Evolutionary conservation across 208 protist species (phyloP).

Genomic region (Leishmania guyanensis): DNA sequence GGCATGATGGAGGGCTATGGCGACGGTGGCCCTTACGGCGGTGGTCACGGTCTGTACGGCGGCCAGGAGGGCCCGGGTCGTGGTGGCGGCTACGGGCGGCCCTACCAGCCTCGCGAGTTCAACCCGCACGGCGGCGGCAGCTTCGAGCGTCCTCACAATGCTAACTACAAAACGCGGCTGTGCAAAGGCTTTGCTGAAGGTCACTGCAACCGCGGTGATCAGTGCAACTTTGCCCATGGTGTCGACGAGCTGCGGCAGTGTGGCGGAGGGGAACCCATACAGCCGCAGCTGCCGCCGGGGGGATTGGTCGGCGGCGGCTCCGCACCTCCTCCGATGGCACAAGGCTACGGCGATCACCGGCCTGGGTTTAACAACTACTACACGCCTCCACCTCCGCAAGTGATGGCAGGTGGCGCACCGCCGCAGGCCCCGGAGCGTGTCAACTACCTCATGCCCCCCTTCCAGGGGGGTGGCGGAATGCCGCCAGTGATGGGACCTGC

Average conservation of each 20-base stretch:
- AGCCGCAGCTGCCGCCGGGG: background rate
- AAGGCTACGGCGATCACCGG: slow-evolving; percentile 9
- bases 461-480: slow-evolving; percentile 9
- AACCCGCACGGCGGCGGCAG: slow-evolving; percentile 5
- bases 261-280: background rate
- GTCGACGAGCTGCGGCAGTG: slow-evolving; percentile 51
- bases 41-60: background rate
- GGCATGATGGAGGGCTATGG: slow-evolving; percentile 21
- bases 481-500: slow-evolving; percentile 21
- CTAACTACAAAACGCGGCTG: slow-evolving; percentile 70
- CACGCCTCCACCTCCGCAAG: background rate
- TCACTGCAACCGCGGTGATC: slow-evolving; percentile 57
- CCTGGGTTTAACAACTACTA: background rate
- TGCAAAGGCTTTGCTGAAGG: slow-evolving; percentile 82
- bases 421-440: slow-evolving; percentile 18
- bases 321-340: background rate
- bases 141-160: slow-evolving; percentile 13
- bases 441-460: slow-evolving; percentile 29
- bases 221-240: slow-evolving; percentile 88
- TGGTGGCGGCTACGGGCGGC: slow-evolving; percentile 10
- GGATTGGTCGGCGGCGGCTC: background rate
- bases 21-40: slow-evolving; percentile 2
- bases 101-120: slow-evolving; percentile 8
- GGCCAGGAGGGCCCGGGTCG: background rate
- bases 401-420: background rate